A percentile compares a stretch with the other conserved stretches of the same genome.
phyloP scores from a whole-genome alignment of 2,329 filamentous ascomycete genomes.

The Aspergillus caelatus region DNA sequence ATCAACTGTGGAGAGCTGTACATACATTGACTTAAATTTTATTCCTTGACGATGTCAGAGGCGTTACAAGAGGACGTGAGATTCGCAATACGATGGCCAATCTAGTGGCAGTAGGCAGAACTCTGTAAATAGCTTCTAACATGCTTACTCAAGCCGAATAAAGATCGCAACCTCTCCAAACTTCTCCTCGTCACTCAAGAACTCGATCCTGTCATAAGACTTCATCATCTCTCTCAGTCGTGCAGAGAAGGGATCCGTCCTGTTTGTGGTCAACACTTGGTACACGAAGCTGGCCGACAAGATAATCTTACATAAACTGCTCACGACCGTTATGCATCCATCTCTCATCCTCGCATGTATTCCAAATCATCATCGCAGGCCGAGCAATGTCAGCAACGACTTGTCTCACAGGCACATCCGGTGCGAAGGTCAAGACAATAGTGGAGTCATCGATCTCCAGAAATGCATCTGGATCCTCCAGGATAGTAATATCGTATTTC shows the following conservation, averaged over 20 bases:
- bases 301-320: neutral
- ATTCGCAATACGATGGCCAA: too few relatives aligned
- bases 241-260: neutral
- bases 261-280: neutral
- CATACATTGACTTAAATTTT: too few relatives aligned
- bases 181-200: neutral
- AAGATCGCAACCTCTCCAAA: neutral
- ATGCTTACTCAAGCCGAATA: neutral
- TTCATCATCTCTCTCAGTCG: neutral
- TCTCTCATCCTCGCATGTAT: neutral
- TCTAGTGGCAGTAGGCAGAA: too few relatives aligned
- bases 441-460: conserved; percentile 33
- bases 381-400: conserved; percentile 37
- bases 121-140: too few relatives aligned
- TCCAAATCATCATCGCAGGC: conserved; percentile 24
- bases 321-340: neutral
- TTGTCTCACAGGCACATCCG: conserved; percentile 34
- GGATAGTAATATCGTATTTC: conserved; percentile 5
- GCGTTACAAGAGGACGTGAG: too few relatives aligned
- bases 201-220: neutral
- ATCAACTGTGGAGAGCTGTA: neutral
- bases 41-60: too few relatives aligned
- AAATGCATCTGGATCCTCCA: conserved; percentile 29
- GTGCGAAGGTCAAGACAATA: conserved; percentile 32
- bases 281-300: neutral